Base-by-base conservation (phyloP, 2,329 filamentous ascomycete species). In the Scedosporium minutisporum region DNA sequence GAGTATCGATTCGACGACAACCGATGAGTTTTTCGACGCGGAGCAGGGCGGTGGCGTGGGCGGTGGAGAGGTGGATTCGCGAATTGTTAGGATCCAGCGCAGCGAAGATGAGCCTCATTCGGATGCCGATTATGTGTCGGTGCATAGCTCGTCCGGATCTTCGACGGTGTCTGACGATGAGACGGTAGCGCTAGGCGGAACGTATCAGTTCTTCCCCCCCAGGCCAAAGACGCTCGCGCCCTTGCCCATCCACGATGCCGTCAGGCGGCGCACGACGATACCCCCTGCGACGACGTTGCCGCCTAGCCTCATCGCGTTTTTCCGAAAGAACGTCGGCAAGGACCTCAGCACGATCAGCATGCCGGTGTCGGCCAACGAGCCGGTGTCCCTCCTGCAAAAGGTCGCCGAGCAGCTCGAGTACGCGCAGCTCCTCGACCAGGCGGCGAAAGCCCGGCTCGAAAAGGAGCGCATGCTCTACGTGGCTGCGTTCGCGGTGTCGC, bases 281-380 rank as follows among this genome's bases (percentile, higher is more conserved):
- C 82, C 87, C 3, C 80, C 89, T 1, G 86, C 93, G 6, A 91
- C 87, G 29, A 86, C 92, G 14, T 79, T 87, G 63, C 95, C 95
- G 0, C 95, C 95, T 0, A 96, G 91, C 72, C 79, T 99, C 61
- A 96, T 99, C 67, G 90, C 91, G 0, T 96, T 97, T 73, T 82
- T 97, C 38, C 87, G 95, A 67, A 99, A 97, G 75, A 99, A 99
- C 68, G 95, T 97, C 9, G 95, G 95, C 71, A 99, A 99, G 74
- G 95, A 99, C 74, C 80, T 99, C 58, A 96, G 91, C 64, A 96
- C 92, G 2, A 96, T 99, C 67, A 93, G 91, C 58, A 97, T 97
- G 93, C 95, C 95, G 0, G 95, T 97, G 1, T 96, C 93, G 4
- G 88, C 93, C 25, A 99, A 99, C 74, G 95, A 99, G 72, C 95